These are phyloP conservation scores for Lodderomyces pseudojiufengensis DNA, from an alignment of 1,139 yeast species.

Conservation along the genomic window DNA sequence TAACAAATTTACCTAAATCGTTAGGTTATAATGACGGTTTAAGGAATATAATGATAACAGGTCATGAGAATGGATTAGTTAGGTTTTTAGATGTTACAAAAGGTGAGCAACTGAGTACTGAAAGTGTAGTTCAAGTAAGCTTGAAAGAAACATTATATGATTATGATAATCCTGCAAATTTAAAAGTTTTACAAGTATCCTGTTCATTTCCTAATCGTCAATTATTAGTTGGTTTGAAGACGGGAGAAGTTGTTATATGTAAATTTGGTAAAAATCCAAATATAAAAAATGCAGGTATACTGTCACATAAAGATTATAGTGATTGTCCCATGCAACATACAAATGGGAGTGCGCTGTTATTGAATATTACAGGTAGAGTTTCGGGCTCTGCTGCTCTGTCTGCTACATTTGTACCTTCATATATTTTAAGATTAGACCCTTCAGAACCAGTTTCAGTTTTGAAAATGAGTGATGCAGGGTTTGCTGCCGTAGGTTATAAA, in stretches of 20 bases:
- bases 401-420: conserved; percentile 60
- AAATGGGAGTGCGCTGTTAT: conserved; percentile 34
- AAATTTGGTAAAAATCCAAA: conserved; percentile 51
- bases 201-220: conserved; percentile 79
- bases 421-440: conserved; percentile 35
- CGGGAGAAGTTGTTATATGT: conserved; percentile 75
- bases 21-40: conserved; percentile 52
- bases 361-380: conserved; percentile 30
- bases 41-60: conserved; percentile 69
- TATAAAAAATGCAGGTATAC: conserved; percentile 10
- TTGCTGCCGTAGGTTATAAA: conserved; percentile 77
- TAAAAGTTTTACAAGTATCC: conserved; percentile 56
- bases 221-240: conserved; percentile 61
- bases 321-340: conserved; percentile 31
- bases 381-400: conserved; percentile 31
- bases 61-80: conserved; percentile 77
- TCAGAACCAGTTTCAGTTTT: conserved; percentile 55
- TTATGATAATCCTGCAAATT: conserved; percentile 26
- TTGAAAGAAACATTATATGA: conserved; percentile 34
- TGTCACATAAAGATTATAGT: conserved; percentile 23
- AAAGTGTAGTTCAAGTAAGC: conserved; percentile 33
- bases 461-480: conserved; percentile 72
- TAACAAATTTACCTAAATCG: conserved; percentile 32
- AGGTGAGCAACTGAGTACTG: conserved; percentile 67
- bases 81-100: conserved; percentile 80